Conservation (phyloP, 2,329 filamentous ascomycete species). For the Ophiocordyceps camponoti-rufipedis region DNA sequence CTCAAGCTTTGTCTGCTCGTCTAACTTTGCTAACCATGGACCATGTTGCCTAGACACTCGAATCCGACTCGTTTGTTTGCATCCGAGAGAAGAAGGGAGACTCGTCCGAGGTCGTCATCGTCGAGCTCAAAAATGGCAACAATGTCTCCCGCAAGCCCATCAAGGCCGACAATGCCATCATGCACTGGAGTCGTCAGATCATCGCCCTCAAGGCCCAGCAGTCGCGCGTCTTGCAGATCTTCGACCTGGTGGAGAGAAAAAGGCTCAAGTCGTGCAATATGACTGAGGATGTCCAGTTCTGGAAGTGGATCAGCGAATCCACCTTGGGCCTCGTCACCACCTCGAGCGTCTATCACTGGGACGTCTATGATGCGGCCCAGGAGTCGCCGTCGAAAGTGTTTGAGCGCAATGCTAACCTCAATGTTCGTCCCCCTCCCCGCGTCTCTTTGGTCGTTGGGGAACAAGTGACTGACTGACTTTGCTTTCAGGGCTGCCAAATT, state of each 20-base stretch:
- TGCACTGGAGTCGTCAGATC: conserved; percentile 94
- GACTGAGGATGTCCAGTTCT: conserved; percentile 95
- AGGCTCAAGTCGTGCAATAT: conserved; percentile 95
- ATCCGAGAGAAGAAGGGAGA: conserved; percentile 87
- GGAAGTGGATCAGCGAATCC: conserved; percentile 95
- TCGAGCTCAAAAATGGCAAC: conserved; percentile 96
- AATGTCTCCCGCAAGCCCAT: conserved; percentile 88
- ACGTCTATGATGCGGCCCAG: conserved; percentile 75
- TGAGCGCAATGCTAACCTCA: conserved; percentile 80
- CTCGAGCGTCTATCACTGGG: conserved; percentile 88
- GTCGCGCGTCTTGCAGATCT: conserved; percentile 88
- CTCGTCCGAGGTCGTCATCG: conserved; percentile 83
- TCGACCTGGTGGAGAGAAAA: conserved; percentile 80
- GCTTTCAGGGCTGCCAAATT: conserved; percentile 74
- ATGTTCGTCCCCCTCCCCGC: conserved; percentile 33
- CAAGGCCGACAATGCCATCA: conserved; percentile 98
- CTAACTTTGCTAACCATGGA: too few relatives aligned
- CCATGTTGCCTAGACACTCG: conserved; percentile 56
- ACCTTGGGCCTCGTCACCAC: conserved; percentile 83
- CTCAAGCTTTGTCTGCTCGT: neutral
- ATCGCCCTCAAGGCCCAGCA: conserved; percentile 84
- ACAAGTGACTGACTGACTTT: too few relatives aligned
- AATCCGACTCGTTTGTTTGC: conserved; percentile 93
- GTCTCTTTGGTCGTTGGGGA: too few relatives aligned
- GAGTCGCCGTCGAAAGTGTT: conserved; percentile 76